These are phyloP conservation scores for Nyctanthes arbortristis DNA, from an alignment of 257 asterid genomes.

Conservation along the genomic window DNA sequence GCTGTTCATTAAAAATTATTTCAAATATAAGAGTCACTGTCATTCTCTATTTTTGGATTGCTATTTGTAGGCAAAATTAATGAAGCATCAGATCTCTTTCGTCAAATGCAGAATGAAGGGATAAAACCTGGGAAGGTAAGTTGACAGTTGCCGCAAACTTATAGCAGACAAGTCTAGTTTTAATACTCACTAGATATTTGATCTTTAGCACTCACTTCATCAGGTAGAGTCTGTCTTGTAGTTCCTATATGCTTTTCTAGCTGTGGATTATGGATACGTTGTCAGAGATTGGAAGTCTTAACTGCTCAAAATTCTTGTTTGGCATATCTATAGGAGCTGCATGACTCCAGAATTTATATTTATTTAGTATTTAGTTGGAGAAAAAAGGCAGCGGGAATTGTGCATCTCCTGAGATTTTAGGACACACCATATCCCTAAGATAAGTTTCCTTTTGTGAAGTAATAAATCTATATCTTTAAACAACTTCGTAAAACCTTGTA, in stretches of 20 bases:
- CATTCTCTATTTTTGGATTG: conserved; percentile 11
- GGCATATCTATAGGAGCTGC: not conserved
- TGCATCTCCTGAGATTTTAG: not conserved
- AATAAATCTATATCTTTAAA: not conserved
- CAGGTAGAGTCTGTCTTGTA: not conserved
- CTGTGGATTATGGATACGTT: not conserved
- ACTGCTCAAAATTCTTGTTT: not conserved
- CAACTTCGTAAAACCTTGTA: not conserved
- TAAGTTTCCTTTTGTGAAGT: not conserved
- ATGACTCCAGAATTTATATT: not conserved
- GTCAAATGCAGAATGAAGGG: conserved; percentile 83
- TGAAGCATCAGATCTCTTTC: conserved; percentile 75
- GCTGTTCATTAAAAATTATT: not conserved
- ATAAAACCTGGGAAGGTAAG: conserved; percentile 81
- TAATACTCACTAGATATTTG: conserved; percentile 1
- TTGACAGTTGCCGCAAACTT: conserved; percentile 1
- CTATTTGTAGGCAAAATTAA: conserved; percentile 59
- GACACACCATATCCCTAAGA: not conserved
- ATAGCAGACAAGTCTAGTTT: not conserved
- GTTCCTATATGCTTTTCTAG: not conserved
- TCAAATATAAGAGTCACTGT: conserved; percentile 15
- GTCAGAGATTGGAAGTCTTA: not conserved
- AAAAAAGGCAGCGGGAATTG: not conserved
- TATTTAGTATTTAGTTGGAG: not conserved
- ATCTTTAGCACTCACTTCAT: not conserved